phyloP scores from a whole-genome alignment of 768 basidiomycete species.

The Kwoniella bestiolae region DNA sequence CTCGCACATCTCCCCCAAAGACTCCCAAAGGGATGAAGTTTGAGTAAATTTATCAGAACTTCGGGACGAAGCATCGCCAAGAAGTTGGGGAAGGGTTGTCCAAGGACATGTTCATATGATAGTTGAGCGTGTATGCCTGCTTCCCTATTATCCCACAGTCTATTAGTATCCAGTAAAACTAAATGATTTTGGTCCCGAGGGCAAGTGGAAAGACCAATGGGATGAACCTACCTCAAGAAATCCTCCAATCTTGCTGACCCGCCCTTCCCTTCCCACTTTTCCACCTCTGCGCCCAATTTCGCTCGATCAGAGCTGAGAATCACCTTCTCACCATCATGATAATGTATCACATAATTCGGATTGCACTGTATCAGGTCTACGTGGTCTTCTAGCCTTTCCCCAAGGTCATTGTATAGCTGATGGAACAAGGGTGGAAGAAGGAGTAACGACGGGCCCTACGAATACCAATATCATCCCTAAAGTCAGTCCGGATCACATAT shows the following conservation, averaged over 20 bases:
- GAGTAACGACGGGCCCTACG: conserved; percentile 55
- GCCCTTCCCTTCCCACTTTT: conserved; percentile 58
- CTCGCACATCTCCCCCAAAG: conserved; percentile 51
- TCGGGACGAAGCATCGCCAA: conserved; percentile 56
- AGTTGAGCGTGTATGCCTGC: conserved; percentile 56
- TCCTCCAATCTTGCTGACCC: conserved; percentile 56
- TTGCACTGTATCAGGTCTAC: conserved; percentile 60
- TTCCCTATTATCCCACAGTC: conserved; percentile 37
- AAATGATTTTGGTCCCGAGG: neutral
- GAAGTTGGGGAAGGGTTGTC: conserved; percentile 57
- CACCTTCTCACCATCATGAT: conserved; percentile 59
- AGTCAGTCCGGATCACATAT: neutral
- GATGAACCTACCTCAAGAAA: conserved; percentile 45
- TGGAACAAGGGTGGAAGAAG: conserved; percentile 59
- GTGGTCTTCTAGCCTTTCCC: conserved; percentile 55
- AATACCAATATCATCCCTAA: neutral
- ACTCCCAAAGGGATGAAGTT: conserved; percentile 56
- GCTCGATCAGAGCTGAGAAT: conserved; percentile 57
- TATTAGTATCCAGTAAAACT: conserved; percentile 1
- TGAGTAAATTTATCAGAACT: conserved; percentile 54
- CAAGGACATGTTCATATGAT: conserved; percentile 58
- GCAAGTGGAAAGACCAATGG: neutral
- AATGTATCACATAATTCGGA: conserved; percentile 60
- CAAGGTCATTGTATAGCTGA: conserved; percentile 59
- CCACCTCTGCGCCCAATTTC: conserved; percentile 57